phyloP scores from a whole-genome alignment of 2,329 filamentous ascomycete genomes.

The Neofusicoccum sp. region DNA sequence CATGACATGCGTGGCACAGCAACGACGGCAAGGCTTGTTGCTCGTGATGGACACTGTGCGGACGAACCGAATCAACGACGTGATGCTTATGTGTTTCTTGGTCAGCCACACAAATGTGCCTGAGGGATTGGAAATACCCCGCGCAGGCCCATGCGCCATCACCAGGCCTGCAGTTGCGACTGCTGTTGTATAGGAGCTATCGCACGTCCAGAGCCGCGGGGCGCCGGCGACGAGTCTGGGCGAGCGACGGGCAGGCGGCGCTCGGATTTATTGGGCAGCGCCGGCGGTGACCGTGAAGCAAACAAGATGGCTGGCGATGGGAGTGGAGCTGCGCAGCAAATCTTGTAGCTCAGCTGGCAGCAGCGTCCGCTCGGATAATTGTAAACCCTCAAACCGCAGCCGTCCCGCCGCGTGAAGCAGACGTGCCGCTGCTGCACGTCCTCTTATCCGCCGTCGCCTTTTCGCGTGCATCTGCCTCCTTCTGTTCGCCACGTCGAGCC shows the following conservation, averaged over 20 bases:
- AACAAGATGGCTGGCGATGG: slow-evolving; percentile 3
- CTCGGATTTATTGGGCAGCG: neutral
- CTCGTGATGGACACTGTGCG: neutral
- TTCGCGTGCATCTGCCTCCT: slow-evolving; percentile 15
- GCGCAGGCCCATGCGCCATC: neutral
- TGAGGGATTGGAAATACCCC: neutral
- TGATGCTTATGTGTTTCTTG: neutral
- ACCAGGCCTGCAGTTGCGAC: neutral
- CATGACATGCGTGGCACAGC: slow-evolving; percentile 8
- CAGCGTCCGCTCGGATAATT: slow-evolving; percentile 3
- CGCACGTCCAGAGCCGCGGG: neutral
- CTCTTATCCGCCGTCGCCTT: slow-evolving; percentile 15
- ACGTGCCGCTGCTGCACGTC: slow-evolving; percentile 11
- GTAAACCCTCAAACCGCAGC: slow-evolving; percentile 9
- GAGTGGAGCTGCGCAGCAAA: slow-evolving; percentile 14
- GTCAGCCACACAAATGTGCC: neutral
- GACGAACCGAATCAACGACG: neutral
- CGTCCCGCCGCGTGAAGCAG: slow-evolving; percentile 1
- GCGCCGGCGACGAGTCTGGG: neutral
- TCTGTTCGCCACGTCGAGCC: slow-evolving; percentile 1
- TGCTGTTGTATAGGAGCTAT: neutral
- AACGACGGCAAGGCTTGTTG: neutral
- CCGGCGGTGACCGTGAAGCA: slow-evolving; percentile 3
- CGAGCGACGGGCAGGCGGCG: neutral
- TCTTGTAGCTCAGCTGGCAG: slow-evolving; percentile 13